phyloP scores from a whole-genome alignment of 2,329 filamentous ascomycete species.

The Exophiala mesophila region DNA sequence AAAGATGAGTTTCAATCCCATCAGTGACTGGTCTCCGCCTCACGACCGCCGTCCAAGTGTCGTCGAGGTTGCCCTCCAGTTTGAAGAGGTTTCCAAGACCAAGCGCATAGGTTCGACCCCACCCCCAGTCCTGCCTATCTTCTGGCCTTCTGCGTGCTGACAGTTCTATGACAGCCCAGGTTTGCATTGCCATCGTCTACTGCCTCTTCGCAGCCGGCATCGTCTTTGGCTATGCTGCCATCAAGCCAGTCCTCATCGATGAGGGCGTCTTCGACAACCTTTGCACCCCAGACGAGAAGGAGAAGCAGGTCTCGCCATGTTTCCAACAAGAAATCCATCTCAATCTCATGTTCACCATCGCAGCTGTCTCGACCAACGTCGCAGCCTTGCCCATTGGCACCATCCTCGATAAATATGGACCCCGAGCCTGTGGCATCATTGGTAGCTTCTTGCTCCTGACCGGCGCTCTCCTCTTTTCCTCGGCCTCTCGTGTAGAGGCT shows the following conservation, averaged over 20 bases:
- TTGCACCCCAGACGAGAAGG: slow-evolving; percentile 53
- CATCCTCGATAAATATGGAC: slow-evolving; percentile 77
- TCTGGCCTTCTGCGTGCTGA: too few relatives aligned
- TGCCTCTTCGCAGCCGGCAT: slow-evolving; percentile 74
- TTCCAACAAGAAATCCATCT: slow-evolving; percentile 58
- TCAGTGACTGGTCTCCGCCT: slow-evolving; percentile 36
- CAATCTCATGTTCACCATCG: slow-evolving; percentile 89
- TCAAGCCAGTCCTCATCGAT: slow-evolving; percentile 72
- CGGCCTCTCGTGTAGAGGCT: slow-evolving; percentile 59
- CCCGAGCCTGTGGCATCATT: slow-evolving; percentile 67
- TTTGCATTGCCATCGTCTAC: slow-evolving; percentile 63
- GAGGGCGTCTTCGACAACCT: slow-evolving; percentile 66
- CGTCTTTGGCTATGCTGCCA: slow-evolving; percentile 77
- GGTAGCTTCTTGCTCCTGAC: slow-evolving; percentile 63
- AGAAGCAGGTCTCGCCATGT: slow-evolving; percentile 49
- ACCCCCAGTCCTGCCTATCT: too few relatives aligned
- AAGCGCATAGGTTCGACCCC: slow-evolving; percentile 52
- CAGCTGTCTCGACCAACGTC: slow-evolving; percentile 82
- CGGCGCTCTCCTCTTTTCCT: slow-evolving; percentile 70
- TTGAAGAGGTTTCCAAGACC: slow-evolving; percentile 46
- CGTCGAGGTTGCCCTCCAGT: slow-evolving; percentile 18
- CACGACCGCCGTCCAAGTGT: slow-evolving; percentile 28
- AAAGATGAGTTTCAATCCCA: slow-evolving; percentile 41
- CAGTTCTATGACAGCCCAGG: slow-evolving; percentile 53
- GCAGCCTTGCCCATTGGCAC: slow-evolving; percentile 80